phyloP scores from a whole-genome alignment of 208 protist genomes.

The Vickermania spadyakhi region DNA sequence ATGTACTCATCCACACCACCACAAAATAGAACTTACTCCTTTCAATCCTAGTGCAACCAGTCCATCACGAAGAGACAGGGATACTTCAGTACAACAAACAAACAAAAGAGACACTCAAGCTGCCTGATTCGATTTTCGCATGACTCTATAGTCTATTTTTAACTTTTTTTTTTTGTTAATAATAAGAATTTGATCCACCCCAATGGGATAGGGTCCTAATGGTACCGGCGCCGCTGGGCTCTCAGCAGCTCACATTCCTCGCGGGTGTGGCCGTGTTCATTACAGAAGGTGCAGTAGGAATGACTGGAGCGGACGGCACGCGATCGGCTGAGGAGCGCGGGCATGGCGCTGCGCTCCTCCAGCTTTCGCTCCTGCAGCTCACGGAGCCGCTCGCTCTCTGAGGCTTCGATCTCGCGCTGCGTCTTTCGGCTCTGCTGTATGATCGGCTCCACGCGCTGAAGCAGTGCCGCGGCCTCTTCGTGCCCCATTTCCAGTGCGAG shows the following conservation, averaged over 20 bases:
- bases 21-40: no score
- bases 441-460: conserved; percentile 25
- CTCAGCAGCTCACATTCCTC: conserved; percentile 58
- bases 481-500: conserved; percentile 43
- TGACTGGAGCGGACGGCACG: conserved; percentile 46
- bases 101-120: no score
- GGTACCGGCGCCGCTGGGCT: conserved; percentile 58
- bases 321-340: background rate
- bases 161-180: no score
- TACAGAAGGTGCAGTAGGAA: conserved; percentile 78
- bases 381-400: conserved; percentile 19
- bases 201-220: no score
- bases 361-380: conserved; percentile 31
- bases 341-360: conserved; percentile 15
- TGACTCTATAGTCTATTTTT: no score
- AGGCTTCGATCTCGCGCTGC: conserved; percentile 29
- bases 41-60: no score
- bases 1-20: no score
- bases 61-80: no score
- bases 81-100: no score
- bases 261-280: conserved; percentile 61
- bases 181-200: no score
- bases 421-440: conserved; percentile 33
- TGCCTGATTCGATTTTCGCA: no score
- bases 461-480: conserved; percentile 29